Evolutionary conservation across 108 stramenopile species (phyloP), one percentile per base, ranked within the genome.

Genomic region (Nitzschia sp.): DNA sequence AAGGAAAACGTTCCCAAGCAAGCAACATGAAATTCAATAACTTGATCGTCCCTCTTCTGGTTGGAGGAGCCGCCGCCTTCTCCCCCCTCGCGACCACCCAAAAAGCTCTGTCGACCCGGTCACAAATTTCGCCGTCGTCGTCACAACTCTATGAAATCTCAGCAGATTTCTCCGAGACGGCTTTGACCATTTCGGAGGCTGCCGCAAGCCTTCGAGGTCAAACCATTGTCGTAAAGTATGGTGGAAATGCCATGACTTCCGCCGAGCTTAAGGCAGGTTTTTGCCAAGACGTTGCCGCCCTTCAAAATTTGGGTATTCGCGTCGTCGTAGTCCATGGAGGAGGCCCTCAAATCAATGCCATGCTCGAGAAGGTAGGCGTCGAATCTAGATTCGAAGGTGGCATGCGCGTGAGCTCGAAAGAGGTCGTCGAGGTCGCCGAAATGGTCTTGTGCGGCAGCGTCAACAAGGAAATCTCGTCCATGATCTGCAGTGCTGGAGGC

Each of bases 381-480:
- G 91, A 88, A 76, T 82, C 88, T 19, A 48, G 76, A 19, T 97
- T 91, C 63, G 91, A 93, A 72, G 87, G 90, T 34, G 97, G 97
- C 1, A 88, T 94, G 83, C 79, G 97, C 8, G 92, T 97, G 11
- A 89, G 86, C 6, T 87, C 92, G 23, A 78, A 71, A 26, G 88
- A 94, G 53, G 97, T 97, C 11, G 90, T 99, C 4, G 91, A 96
- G 26, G 85, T 97, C 8, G 97, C 98, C 16, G 96, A 98, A 63
- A 97, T 97, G 96, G 96, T 97, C n/a, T 72, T 99, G n/a, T 93
- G 90, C 66, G 97, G 97, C 16, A 71, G 63, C 34, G 95, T 98
- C 58, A 98, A 97, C 81, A 97, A 97, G 82, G 80, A 89, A 65
- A 93, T 99, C 63, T 75, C 88, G 0, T 74, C 82, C 35, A 85